Percentiles rank a stretch among this genome's conserved stretches.
These are phyloP conservation scores for Coniochaeta sp. DNA, from an alignment of 2,329 filamentous ascomycete genomes.

Conservation along the genomic window DNA sequence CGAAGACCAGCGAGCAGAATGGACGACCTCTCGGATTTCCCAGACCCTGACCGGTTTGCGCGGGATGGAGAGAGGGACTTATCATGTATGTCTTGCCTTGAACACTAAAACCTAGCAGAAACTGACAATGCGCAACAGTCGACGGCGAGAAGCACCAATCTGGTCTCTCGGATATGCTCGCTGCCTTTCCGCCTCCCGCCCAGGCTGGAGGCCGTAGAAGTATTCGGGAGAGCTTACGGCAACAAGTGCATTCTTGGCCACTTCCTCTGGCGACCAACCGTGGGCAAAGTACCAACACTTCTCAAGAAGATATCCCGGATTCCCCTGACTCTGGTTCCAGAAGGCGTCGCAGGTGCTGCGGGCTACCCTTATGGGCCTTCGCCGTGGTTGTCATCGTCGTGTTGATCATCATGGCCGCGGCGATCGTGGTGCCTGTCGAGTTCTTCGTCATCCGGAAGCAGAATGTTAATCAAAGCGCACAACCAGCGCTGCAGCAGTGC, in stretches of 20 bases:
- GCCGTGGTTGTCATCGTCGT: constrained; percentile 57
- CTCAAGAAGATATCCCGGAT: constrained; percentile 7
- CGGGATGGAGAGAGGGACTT: constrained; percentile 30
- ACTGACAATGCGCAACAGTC: constrained; percentile 6
- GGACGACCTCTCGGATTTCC: constrained; percentile 44
- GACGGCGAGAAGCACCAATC: constrained; percentile 40
- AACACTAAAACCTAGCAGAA: background rate
- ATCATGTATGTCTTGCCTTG: constrained; percentile 24
- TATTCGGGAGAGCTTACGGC: constrained; percentile 37
- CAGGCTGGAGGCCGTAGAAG: constrained; percentile 32
- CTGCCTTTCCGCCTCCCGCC: constrained; percentile 56
- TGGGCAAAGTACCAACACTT: constrained; percentile 12
- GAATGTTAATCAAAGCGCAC: constrained; percentile 20
- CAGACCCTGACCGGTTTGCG: constrained; percentile 32
- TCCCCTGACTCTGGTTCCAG: constrained; percentile 10
- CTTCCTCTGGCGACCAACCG: constrained; percentile 25
- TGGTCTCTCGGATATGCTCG: constrained; percentile 57
- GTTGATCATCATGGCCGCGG: constrained; percentile 68
- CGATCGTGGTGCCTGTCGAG: constrained; percentile 70
- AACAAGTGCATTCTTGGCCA: constrained; percentile 46
- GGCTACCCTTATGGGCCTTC: constrained; percentile 74
- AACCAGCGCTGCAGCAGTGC: constrained; percentile 43
- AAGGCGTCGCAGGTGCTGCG: constrained; percentile 64
- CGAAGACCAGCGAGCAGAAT: constrained; percentile 54
- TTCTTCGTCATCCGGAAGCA: constrained; percentile 53